A percentile compares a stretch with the other conserved stretches of the same genome.
Conservation (phyloP, 352 stramenopile species). For the Pythium vanterpoolii region DNA sequence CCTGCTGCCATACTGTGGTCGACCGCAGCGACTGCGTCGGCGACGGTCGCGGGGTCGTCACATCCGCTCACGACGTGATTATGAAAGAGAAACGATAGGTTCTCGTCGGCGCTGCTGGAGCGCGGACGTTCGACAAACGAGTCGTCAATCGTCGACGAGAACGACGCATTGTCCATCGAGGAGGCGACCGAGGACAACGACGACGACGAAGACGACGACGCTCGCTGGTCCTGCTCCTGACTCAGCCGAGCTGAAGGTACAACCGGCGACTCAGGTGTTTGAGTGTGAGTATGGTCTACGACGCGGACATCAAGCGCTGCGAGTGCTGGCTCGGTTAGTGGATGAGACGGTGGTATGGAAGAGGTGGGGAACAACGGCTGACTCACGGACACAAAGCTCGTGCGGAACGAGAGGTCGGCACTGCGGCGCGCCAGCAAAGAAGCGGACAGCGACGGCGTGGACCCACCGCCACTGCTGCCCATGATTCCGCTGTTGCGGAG, state of each 20-base stretch:
- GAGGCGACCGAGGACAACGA: constrained; percentile 9
- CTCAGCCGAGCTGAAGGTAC: not conserved
- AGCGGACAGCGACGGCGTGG: constrained; percentile 6
- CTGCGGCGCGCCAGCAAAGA: not conserved
- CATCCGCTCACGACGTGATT: constrained; percentile 1
- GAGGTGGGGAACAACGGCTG: not conserved
- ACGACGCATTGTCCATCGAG: constrained; percentile 13
- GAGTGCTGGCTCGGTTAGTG: not conserved
- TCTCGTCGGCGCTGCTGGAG: constrained; percentile 7
- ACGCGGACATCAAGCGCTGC: constrained; percentile 8
- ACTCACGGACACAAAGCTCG: constrained; percentile 11
- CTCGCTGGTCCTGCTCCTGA: not conserved
- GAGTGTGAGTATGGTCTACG: constrained; percentile 13
- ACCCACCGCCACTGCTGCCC: not conserved
- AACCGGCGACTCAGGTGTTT: not conserved
- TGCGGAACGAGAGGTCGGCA: constrained; percentile 17
- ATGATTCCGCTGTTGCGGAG: not conserved
- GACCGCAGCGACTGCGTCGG: not conserved
- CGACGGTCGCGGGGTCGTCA: not conserved
- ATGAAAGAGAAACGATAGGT: constrained; percentile 11
- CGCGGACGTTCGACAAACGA: constrained; percentile 11
- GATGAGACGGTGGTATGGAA: not conserved
- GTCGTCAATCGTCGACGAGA: constrained; percentile 23
- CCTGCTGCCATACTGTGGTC: not conserved
- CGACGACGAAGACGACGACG: constrained; percentile 12